A percentile compares a stretch with the other conserved stretches of the same genome.
These are phyloP conservation scores for Nasturtium officinale DNA, from an alignment of 345 rosid genomes.

Conservation along the genomic window DNA sequence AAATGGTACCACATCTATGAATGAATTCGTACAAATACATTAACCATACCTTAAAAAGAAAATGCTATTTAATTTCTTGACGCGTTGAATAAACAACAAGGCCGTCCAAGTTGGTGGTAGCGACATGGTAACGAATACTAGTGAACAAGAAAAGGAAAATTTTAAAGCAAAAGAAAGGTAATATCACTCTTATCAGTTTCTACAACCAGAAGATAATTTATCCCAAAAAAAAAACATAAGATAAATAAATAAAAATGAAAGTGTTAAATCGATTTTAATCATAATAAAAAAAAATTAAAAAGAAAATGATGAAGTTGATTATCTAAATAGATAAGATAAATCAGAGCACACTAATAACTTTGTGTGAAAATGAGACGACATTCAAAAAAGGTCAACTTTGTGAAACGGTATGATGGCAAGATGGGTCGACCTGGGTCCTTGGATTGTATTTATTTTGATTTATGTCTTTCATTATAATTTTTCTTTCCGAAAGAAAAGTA, in stretches of 20 bases:
- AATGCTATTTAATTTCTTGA: background rate
- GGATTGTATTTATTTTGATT: constrained; percentile 4
- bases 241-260: background rate
- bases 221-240: too few species aligned
- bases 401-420: constrained; percentile 24
- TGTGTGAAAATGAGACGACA: constrained; percentile 33
- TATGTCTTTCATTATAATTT: background rate
- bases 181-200: constrained; percentile 36
- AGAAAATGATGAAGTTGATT: background rate
- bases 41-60: background rate
- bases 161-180: background rate
- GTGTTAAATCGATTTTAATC: constrained; percentile 17
- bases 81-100: constrained; percentile 38
- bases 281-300: background rate
- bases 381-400: constrained; percentile 34
- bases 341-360: constrained; percentile 32
- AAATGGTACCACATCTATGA: constrained; percentile 25
- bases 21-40: constrained; percentile 16
- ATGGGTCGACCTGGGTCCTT: constrained; percentile 29
- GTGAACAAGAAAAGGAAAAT: background rate
- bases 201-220: constrained; percentile 3
- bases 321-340: constrained; percentile 32
- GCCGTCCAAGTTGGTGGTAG: constrained; percentile 42
- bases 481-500: background rate
- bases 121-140: constrained; percentile 37